Percentiles rank a stretch among this genome's conserved stretches.
Evolutionary conservation across 768 basidiomycete species (phyloP).

Genomic region (Clavulina sp.): DNA sequence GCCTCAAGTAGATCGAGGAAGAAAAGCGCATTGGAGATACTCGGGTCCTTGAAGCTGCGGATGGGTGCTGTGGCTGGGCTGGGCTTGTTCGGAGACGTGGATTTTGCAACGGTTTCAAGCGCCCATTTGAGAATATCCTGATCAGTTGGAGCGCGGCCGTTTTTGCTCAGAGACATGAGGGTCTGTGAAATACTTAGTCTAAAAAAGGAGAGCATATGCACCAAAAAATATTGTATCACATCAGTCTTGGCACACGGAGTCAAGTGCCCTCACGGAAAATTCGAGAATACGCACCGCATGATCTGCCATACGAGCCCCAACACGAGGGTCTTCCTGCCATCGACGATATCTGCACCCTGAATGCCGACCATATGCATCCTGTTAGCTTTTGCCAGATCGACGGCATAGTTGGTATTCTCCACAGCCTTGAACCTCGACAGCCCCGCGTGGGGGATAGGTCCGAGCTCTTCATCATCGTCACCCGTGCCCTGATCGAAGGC

Average conservation of each 20-base stretch:
- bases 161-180: constrained; percentile 44
- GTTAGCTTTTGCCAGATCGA: constrained; percentile 84
- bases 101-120: constrained; percentile 59
- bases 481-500: constrained; percentile 22
- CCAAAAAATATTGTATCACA: constrained; percentile 94
- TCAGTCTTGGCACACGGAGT: no score
- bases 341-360: constrained; percentile 94
- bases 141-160: constrained; percentile 76
- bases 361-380: constrained; percentile 94
- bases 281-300: constrained; percentile 47
- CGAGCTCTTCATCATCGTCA: constrained; percentile 52
- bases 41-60: constrained; percentile 88
- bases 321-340: constrained; percentile 81
- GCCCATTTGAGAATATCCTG: constrained; percentile 94
- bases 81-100: constrained; percentile 21
- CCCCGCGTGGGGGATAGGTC: constrained; percentile 12
- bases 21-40: constrained; percentile 76
- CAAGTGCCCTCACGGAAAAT: no score
- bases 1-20: constrained; percentile 85
- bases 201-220: constrained; percentile 20
- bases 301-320: constrained; percentile 96
- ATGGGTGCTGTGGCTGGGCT: constrained; percentile 45
- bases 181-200: constrained; percentile 79
- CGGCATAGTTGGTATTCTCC: constrained; percentile 93
- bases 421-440: constrained; percentile 94